Percentiles rank a stretch among this genome's conserved stretches.
Evolutionary conservation across 768 basidiomycete genomes (phyloP).

Genomic region (Daedalea quercina): DNA sequence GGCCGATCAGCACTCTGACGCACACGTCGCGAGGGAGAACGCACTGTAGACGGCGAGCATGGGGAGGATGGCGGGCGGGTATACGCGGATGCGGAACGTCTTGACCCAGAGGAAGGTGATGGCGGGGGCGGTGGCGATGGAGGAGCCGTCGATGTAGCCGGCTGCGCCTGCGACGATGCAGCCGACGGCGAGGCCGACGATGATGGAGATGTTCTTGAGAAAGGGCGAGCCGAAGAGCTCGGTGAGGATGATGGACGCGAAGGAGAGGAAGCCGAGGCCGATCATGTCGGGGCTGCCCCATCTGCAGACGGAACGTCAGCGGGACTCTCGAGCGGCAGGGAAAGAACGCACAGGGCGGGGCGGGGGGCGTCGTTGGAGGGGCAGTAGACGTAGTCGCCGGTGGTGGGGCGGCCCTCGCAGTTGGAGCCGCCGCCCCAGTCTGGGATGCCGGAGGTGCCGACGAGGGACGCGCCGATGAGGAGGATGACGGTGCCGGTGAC

Average conservation of each 20-base stretch:
- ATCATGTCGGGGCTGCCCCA: conserved; percentile 85
- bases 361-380: conserved; percentile 65
- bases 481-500: conserved; percentile 79
- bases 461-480: conserved; percentile 72
- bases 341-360: conserved; percentile 46
- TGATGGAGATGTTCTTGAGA: conserved; percentile 73
- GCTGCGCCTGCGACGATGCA: conserved; percentile 77
- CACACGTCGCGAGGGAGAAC: background rate
- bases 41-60: conserved; percentile 55
- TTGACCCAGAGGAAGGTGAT: conserved; percentile 85
- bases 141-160: conserved; percentile 67
- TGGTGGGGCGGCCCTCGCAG: conserved; percentile 53
- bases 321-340: background rate
- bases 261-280: conserved; percentile 82
- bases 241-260: conserved; percentile 66
- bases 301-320: conserved; percentile 20
- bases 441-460: conserved; percentile 66
- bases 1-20: background rate
- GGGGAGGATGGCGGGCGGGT: conserved; percentile 61
- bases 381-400: conserved; percentile 65
- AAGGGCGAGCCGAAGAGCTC: conserved; percentile 85
- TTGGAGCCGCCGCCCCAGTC: conserved; percentile 83
- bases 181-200: conserved; percentile 68
- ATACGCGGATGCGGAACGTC: conserved; percentile 70
- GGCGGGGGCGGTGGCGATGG: conserved; percentile 59